Base-by-base conservation (phyloP, 1,139 yeast species). In the Yamadazyma blattariae region DNA sequence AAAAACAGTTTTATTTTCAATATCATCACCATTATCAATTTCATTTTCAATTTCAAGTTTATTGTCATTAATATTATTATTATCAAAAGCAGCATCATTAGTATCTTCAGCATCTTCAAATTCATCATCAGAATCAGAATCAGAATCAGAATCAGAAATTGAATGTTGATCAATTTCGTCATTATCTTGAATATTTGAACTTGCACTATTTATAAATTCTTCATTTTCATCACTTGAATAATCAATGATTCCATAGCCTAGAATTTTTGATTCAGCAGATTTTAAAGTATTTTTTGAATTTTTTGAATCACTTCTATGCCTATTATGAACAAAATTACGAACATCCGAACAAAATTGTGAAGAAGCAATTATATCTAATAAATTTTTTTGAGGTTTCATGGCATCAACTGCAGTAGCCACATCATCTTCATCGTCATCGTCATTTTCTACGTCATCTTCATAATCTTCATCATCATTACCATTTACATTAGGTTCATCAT, bases 261-360 rank as follows among this genome's bases (percentile, higher is more conserved):
- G 32, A 3, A 34, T 15, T 21, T 25, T 18, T 11, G 40, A 40
- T 9, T 22, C 25, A 5, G 19, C 5, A 5, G 5, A 5, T 17
- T 17, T 17, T 5, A 5, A 5, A 5, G 19, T 5, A 5, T 5
- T 5, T 17, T 17, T 17, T 17, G 19, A 17, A 13, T 12, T 23
- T 15, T 19, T 18, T 13, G 16, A 17, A n/a, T 33, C 30, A 32
- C 25, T 29, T 15, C 36, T 25, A 10, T 27, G 14, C 7, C 40
- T 18, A 10, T 27, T 30, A 16, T 36, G 40, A 8, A 46, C 42
- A 29, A 37, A 44, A 18, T 42, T 41, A 22, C 27, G 36, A 14
- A 47, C 45, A 27, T 47, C 51, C 8, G 43, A 33, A 33, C 40
- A 46, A 9, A 45, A 31, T 25, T 36, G 47, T 3, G 48, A 40